Evolutionary conservation across 306 rosid species (phyloP), one percentile per base, ranked within the genome.

Genomic region (Vachellia collinsii): DNA sequence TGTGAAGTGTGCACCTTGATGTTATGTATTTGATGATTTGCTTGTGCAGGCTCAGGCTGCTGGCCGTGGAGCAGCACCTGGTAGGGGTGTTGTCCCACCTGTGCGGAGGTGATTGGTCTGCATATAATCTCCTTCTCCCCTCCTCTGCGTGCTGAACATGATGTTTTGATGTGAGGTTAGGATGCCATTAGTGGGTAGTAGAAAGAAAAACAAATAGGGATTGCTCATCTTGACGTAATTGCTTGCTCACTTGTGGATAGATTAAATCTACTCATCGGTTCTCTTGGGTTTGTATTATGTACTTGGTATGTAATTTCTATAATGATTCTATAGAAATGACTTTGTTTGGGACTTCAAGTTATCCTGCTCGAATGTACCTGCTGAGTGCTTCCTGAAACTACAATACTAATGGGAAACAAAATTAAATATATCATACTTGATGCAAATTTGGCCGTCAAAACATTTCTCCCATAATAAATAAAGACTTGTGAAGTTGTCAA

Each of bases 51-150:
- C 99, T 86, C 98, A 91, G 80, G 98, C 99, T 85, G 93, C 96
- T 25, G 99, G 99, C 22, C 99, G 99, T 74, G 99, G 99, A 86
- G 85, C 93, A 76, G 74, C 93, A 25, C 81, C 92, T 79, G 99
- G 98, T 75, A 87, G 98, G 87, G 99, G 99, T 6, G 93, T 17
- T 73, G 90, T 79, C 47, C 99, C 98, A 17, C 92, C 97, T 3
- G 94, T 83, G 70, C 85, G 99, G 85, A 93, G 98, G 94, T 93
- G 89, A 95, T 87, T 69, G 36, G 71, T 41, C 65, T 66, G 68
- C 44, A 19, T 48, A 36, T 78, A 77, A 56, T 74, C 42, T 61
- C 64, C 63, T 53, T 8, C n/a, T 64, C 61, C 42, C 63, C 20
- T 16, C 61, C 42, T 16, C 66, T 5, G 53, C 66, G 36, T 70